Percentiles rank a stretch among this genome's conserved stretches.
These are phyloP conservation scores for Chaetomium globosum DNA, from an alignment of 2,329 filamentous ascomycete species.

Conservation along the genomic window DNA sequence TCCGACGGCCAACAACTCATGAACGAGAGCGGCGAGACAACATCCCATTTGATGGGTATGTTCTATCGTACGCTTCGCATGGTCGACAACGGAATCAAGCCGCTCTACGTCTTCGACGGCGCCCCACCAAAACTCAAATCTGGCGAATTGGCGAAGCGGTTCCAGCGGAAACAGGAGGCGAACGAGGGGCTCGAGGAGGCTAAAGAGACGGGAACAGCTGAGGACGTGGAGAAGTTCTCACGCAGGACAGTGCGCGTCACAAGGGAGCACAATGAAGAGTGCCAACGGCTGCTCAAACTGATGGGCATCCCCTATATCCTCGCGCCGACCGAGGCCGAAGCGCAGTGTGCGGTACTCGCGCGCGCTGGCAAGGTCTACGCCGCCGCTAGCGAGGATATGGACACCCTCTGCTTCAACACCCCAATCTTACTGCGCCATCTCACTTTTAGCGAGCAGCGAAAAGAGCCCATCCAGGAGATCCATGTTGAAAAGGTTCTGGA, in stretches of 20 bases:
- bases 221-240: conserved; percentile 98
- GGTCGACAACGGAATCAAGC: conserved; percentile 98
- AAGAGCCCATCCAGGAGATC: conserved; percentile 97
- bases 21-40: conserved; percentile 93
- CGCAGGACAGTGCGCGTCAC: conserved; percentile 90
- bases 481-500: conserved; percentile 83
- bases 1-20: conserved; percentile 96
- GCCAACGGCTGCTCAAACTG: conserved; percentile 83
- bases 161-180: conserved; percentile 91
- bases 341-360: conserved; percentile 89
- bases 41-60: conserved; percentile 98
- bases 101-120: conserved; percentile 96
- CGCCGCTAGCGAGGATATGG: conserved; percentile 97
- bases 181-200: conserved; percentile 89
- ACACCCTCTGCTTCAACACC: conserved; percentile 92
- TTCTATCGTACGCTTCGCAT: conserved; percentile 98
- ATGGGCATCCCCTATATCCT: conserved; percentile 97
- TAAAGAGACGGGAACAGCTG: conserved; percentile 92
- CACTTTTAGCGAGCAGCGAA: conserved; percentile 95
- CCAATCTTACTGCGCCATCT: conserved; percentile 90
- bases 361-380: conserved; percentile 93
- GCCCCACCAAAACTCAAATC: conserved; percentile 97
- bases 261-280: conserved; percentile 95
- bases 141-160: conserved; percentile 92
- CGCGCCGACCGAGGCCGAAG: conserved; percentile 95